Evolutionary conservation across 148 eudicot genomes (phyloP), one percentile per base, ranked within the genome.

Genomic region (Fallopia convolvulus): DNA sequence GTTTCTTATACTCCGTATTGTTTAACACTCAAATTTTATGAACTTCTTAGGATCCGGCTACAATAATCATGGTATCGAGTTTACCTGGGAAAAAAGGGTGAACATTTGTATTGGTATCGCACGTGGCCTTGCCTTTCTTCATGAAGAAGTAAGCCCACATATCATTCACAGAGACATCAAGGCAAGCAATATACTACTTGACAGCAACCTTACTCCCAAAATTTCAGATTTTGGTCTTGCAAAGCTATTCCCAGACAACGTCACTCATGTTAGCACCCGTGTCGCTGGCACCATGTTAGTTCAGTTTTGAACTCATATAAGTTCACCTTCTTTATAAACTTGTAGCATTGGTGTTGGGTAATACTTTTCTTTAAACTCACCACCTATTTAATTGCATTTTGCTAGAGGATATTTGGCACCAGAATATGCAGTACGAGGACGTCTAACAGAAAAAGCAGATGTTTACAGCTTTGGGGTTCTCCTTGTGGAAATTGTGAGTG

Each of bases 261-360:
- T 79, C 52, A 87, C 88, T 81, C 90, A 87, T 85, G 80, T 87
- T 56, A 87, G 90, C 77, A 87, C 90, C 9, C 80, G 90, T 74
- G 90, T 87, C 36, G 90, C 90, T n/a, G 90, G 90, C 46, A 87
- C 90, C 42, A 46, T 87, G 90, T 87, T 81, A 87, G 90, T 83
- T 23, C 17, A 44, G 50, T 41, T n/a, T 15, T 42, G 56, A 17
- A 14, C 56, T 50, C 10, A 9, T 44, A 44, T 7, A 20, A 20
- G 10, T 30, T 13, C 11, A 5, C 41, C 18, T 33, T 70, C 20
- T 9, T n/a, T 21, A 58, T 58, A 42, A 33, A 70, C 42, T 17
- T 46, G 9, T 33, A 30, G 73, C 73, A 70, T 58, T 23, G 18
- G 61, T 8, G 66, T 58, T 8, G 42, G 14, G 41, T 33, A 15